Percentiles rank a stretch among this genome's conserved stretches.
Conservation (phyloP, 106 monocot genomes). For the Alisma plantagoaquatica region DNA sequence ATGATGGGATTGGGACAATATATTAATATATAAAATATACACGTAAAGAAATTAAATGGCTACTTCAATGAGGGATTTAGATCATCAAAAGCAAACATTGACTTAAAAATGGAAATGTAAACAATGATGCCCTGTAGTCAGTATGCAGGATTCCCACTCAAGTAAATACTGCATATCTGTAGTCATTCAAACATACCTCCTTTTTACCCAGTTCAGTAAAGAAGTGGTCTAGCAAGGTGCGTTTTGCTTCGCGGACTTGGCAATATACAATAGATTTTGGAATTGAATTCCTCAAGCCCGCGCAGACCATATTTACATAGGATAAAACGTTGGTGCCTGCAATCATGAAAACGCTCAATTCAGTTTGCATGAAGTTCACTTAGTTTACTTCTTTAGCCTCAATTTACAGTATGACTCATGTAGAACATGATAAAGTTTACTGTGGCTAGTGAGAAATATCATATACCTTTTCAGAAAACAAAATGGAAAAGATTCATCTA, state of each 20-base stretch:
- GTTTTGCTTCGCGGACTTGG: slow-evolving; percentile 68
- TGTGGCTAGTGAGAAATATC: neutral
- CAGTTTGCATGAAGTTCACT: no score
- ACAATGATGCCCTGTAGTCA: no score
- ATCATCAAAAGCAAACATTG: no score
- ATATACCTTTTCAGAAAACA: neutral
- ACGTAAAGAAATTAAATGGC: no score
- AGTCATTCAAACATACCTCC: slow-evolving; percentile 32
- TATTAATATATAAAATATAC: neutral
- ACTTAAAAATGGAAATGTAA: no score
- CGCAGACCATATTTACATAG: slow-evolving; percentile 75
- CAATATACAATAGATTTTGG: slow-evolving; percentile 78
- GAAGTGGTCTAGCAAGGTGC: slow-evolving; percentile 55
- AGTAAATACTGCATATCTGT: neutral
- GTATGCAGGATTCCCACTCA: neutral
- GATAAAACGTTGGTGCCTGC: slow-evolving; percentile 61
- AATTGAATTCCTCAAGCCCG: slow-evolving; percentile 61
- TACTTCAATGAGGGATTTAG: no score
- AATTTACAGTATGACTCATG: no score
- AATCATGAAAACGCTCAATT: no score
- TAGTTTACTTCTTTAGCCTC: no score
- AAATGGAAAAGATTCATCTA: neutral
- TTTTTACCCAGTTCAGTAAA: slow-evolving; percentile 56
- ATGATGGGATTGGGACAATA: no score
- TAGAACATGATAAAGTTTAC: no score